Base-by-base conservation (phyloP, 2,329 filamentous ascomycete genomes). In the Venturiaceae sp. region DNA sequence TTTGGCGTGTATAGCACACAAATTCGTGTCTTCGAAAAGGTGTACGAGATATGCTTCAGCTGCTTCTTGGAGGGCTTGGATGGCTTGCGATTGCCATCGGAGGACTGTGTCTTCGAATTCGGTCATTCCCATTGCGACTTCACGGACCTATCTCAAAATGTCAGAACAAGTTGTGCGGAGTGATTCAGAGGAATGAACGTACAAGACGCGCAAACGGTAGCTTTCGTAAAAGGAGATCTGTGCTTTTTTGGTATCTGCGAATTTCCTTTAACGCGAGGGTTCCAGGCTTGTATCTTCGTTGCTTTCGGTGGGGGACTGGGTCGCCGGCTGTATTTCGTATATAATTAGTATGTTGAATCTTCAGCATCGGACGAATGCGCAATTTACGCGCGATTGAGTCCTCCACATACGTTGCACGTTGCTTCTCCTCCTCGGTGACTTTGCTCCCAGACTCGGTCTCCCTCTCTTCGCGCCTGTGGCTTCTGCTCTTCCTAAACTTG, bases 251-350 rank as follows among this genome's bases (percentile, higher is more conserved):
- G 83, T 97, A 97, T 72, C 89, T 88, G 82, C 92, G 88, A 71
- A 99, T 99, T 81, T 99, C 94, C 84, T 91, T 90, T 70, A 97
- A 88, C 83, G 92, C 92, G 79, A 96, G 88, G 73, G 94, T 95
- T 83, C 83, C 83, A 66, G 72, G 72, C 67, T 74, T 77, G 65
- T 78, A 79, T 36, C 76, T 68, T 50, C 66, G 66, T 60, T 68
- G 69, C n/a, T 66, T 66, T 37, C 53, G 23, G 32, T 39, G 57
- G 21, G 37, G 69, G 9, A 69, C 64, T n/a, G 69, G 66, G 14
- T 61, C 64, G 66, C 71, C 60, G 64, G 67, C 37, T 71, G 62
- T 55, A 36, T 47, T 41, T 33, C 21, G 26, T 16, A 30, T 6
- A 4, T 23, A 30, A 28, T 56, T 44, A 56, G 36, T 23, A 5